Evolutionary conservation across 139 green algal species (phyloP).

Genomic region (Chlorella sp.): DNA sequence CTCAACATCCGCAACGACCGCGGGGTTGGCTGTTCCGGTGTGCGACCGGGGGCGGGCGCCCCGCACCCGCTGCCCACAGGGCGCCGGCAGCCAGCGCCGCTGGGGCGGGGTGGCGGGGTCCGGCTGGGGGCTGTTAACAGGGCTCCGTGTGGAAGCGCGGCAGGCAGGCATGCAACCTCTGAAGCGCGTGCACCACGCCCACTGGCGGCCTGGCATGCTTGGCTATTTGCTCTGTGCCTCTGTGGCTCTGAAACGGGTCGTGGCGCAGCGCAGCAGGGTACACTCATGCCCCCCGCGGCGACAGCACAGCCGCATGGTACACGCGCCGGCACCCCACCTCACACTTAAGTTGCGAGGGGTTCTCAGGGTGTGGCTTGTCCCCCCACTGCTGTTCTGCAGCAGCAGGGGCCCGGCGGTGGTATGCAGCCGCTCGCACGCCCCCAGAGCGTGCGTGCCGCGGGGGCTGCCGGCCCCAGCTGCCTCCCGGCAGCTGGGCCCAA

Average conservation of each 20-base stretch:
- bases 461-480: background rate
- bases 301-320: background rate
- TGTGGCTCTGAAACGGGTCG: background rate
- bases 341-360: too few relatives aligned
- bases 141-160: background rate
- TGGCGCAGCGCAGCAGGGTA: background rate
- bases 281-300: background rate
- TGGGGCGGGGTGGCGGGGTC: too few relatives aligned
- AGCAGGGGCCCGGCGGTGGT: too few relatives aligned
- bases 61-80: too few relatives aligned
- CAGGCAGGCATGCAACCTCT: background rate
- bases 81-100: too few relatives aligned
- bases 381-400: too few relatives aligned
- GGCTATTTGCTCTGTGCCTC: background rate
- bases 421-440: too few relatives aligned
- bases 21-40: too few relatives aligned
- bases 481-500: background rate
- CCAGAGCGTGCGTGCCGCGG: background rate
- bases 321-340: too few relatives aligned
- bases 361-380: background rate
- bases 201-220: background rate
- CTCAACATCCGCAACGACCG: too few relatives aligned
- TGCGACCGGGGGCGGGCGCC: too few relatives aligned
- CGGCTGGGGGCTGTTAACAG: too few relatives aligned
- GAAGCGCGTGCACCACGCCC: background rate